A percentile compares a stretch with the other conserved stretches of the same genome.
Evolutionary conservation across 208 protist genomes (phyloP).

Genomic region (Trichomonas gallinae): DNA sequence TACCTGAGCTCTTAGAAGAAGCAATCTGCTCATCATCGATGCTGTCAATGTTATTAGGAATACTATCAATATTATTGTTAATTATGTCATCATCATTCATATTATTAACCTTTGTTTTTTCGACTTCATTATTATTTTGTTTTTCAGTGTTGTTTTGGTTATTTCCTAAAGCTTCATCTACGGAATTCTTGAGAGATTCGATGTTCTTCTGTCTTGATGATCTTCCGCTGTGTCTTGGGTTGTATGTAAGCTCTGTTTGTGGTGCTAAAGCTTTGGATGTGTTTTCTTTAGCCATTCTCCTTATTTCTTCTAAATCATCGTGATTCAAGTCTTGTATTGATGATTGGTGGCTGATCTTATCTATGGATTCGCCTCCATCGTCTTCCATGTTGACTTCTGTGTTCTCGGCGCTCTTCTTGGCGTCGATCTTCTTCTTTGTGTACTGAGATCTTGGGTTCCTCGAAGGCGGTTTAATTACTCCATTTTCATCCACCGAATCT

Average conservation of each 20-base stretch:
- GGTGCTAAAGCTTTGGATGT: background rate
- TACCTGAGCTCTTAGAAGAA: too few relatives aligned
- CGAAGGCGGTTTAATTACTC: background rate
- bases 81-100: background rate
- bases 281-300: background rate
- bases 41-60: background rate
- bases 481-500: background rate
- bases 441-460: background rate
- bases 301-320: background rate
- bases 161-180: background rate
- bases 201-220: background rate
- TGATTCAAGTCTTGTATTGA: background rate
- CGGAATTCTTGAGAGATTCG: background rate
- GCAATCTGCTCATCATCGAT: background rate
- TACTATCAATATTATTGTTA: background rate
- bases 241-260: background rate
- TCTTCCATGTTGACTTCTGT: too few relatives aligned
- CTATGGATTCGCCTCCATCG: background rate
- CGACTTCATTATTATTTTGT: background rate
- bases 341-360: background rate
- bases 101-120: background rate
- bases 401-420: background rate
- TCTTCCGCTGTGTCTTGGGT: background rate
- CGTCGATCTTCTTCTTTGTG: background rate
- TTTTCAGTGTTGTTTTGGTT: background rate